phyloP scores from a whole-genome alignment of 1,139 yeast species.

The Geotrichum candidum region DNA sequence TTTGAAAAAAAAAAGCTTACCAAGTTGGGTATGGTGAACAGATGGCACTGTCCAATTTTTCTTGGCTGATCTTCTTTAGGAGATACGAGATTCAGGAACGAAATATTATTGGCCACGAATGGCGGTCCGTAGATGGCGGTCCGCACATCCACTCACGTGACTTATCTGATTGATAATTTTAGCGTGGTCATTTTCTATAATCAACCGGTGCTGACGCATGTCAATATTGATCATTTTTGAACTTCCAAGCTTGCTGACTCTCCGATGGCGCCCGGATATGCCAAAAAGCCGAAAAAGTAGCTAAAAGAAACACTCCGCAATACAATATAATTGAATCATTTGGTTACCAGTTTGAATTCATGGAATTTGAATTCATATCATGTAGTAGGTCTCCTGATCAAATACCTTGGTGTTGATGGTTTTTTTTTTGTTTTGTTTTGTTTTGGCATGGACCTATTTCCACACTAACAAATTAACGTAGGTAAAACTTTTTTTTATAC shows the following conservation, averaged over 20 bases:
- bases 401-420: not conserved
- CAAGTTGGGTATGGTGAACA: not conserved
- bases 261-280: not conserved
- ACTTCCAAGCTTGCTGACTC: not conserved
- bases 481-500: no score
- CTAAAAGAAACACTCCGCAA: not conserved
- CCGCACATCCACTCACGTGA: constrained; percentile 8
- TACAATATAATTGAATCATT: not conserved
- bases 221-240: not conserved
- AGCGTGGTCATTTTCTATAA: not conserved
- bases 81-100: not conserved
- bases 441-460: not conserved
- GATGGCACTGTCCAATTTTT: not conserved
- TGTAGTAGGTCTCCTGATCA: not conserved
- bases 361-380: not conserved
- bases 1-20: not conserved
- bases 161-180: not conserved
- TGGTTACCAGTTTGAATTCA: not conserved
- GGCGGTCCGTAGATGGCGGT: constrained; percentile 1
- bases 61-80: not conserved
- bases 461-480: not conserved
- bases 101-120: not conserved
- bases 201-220: no score
- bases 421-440: not conserved
- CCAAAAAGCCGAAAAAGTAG: not conserved